phyloP scores from a whole-genome alignment of 805 yeast genomes.

The Wickerhamomyces silvicola region DNA sequence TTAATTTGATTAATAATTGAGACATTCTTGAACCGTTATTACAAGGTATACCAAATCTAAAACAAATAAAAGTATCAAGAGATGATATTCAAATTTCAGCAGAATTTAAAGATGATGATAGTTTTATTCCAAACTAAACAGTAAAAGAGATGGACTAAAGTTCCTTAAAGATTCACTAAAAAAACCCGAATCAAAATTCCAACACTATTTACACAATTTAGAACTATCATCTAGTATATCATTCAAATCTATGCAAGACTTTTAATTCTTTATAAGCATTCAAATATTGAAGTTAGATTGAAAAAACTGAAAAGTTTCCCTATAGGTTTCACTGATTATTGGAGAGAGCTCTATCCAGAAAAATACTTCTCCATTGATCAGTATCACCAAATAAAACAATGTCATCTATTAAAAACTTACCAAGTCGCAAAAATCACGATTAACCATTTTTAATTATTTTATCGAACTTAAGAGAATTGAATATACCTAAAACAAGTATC shows the following conservation, averaged over 20 bases:
- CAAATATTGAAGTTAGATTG: constrained; percentile 48
- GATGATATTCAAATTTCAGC: constrained; percentile 21
- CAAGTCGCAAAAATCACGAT: constrained; percentile 23
- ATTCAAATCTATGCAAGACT: constrained; percentile 25
- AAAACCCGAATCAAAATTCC: constrained; percentile 8
- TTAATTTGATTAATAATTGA: constrained; percentile 33
- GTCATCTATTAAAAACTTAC: constrained; percentile 34
- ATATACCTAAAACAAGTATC: constrained; percentile 22
- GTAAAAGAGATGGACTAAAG: constrained; percentile 5
- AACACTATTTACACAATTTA: constrained; percentile 15
- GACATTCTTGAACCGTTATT: constrained; percentile 40
- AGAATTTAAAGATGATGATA: constrained; percentile 14
- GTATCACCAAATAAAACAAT: constrained; percentile 33
- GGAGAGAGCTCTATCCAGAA: constrained; percentile 58
- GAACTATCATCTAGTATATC: constrained; percentile 19
- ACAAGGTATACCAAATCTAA: constrained; percentile 53
- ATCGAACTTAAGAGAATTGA: constrained; percentile 34
- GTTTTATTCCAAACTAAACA: constrained; percentile 19
- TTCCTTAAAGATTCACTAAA: neutral
- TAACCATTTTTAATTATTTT: constrained; percentile 47
- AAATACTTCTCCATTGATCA: constrained; percentile 32
- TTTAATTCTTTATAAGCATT: constrained; percentile 42
- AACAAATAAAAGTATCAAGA: constrained; percentile 27
- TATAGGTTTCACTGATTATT: constrained; percentile 57
- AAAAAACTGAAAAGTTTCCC: constrained; percentile 49